Conservation (phyloP, 78 protist species). For the Dictyostelium intermedium region DNA sequence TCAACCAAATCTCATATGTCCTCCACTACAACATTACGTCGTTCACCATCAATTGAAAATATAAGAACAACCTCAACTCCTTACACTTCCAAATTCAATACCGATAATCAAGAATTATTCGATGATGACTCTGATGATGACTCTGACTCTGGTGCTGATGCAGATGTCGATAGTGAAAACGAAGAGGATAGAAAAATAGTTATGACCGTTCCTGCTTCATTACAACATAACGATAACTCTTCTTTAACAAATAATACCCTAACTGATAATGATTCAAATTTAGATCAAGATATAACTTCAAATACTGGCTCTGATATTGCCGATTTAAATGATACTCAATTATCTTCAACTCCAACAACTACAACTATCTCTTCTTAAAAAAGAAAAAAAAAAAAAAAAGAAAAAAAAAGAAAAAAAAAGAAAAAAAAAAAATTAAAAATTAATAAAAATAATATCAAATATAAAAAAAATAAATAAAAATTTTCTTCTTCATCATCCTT, state of each 20-base stretch:
- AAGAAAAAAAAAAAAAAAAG: not conserved
- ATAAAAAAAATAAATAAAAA: too few species aligned
- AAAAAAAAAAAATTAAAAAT: not conserved
- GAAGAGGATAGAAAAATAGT: constrained; percentile 38
- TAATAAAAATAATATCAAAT: too few species aligned
- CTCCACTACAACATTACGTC: constrained; percentile 53
- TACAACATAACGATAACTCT: not conserved
- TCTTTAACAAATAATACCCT: not conserved
- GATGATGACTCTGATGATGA: constrained; percentile 30
- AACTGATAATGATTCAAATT: not conserved
- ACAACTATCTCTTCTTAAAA: not conserved
- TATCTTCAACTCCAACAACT: not conserved
- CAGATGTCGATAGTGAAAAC: constrained; percentile 62
- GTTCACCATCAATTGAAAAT: constrained; percentile 72
- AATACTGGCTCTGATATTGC: not conserved
- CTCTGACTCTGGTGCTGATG: constrained; percentile 59
- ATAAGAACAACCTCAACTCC: not conserved
- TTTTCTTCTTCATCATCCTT: too few species aligned
- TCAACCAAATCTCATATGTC: constrained; percentile 72
- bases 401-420: not conserved
- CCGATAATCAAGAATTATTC: constrained; percentile 4
- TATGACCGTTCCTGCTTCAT: not conserved
- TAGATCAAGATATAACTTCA: not conserved
- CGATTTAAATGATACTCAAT: not conserved
- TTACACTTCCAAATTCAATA: not conserved